Base-by-base conservation (phyloP, 2,329 filamentous ascomycete genomes). In the Colletotrichum sp. region DNA sequence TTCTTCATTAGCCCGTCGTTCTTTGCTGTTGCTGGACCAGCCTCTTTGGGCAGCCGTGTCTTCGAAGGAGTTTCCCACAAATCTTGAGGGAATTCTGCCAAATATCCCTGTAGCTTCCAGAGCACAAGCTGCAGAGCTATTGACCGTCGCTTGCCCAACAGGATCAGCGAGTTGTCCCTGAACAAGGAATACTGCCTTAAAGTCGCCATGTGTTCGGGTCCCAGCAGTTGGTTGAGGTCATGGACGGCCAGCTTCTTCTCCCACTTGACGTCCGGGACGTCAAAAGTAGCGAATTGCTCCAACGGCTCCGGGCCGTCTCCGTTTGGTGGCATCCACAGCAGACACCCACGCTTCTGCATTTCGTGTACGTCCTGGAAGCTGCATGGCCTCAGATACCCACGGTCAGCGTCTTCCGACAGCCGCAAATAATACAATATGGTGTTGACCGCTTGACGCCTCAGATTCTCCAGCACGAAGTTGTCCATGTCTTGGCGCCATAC, bases 91-190 rank as follows among this genome's bases (percentile, higher is more conserved):
- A 72, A 68, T 18, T 77, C 68, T 10, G 72, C 76, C 39, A 91
- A 63, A 78, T 90, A 93, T 2, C 90, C 90, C 76, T 93, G 89
- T 10, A 93, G 80, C 76, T 88, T 89, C 91, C 91, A 93, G 9
- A 93, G 84, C 69, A 87, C 84, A 71, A 87, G 72, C 81, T 91
- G 89, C 62, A 91, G 65, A 16, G 85, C 81, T 26, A 86, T 80
- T 83, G 84, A 76, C 83, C 84, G 81, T 49, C 81, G 80, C 64
- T 80, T 83, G 16, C 70, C 59, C 70, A 91, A 79, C 75, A 91
- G 83, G 68, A 88, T 85, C 24, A 89, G 75, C 26, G 71, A 55
- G 4, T 84, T 84, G 4, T 76, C 71, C 12, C 39, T 65, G 39
- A 78, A 79, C 10, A 78, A 10, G 8, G 75, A 52, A 4, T 64